Evolutionary conservation across 345 rosid species (phyloP), one percentile per base, ranked within the genome.

Genomic region (Eucalyptus guilfoylei): DNA sequence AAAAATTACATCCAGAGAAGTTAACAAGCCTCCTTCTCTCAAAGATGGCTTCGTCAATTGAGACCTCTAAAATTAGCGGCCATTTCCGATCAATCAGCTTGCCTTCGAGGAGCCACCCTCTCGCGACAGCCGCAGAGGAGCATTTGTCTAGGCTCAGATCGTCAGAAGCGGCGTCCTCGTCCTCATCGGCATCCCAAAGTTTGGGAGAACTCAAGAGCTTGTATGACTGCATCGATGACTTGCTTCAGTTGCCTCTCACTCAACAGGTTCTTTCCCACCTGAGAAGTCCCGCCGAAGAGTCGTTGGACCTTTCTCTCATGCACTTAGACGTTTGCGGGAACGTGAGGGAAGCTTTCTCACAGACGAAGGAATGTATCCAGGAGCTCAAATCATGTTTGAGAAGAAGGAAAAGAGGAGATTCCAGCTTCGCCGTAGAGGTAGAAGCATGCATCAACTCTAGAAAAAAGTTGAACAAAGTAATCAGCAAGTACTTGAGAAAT

Each of bases 251-350:
- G 81, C 89, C 88, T 86, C 88, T 85, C 42, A 58, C 88, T 8
- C 88, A 76, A 45, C 91, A 89, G 60, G 58, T 87, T 76, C 91
- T 92, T 21, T 54, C 87, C 49, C 15, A 72, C 28, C 58, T 8
- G 15, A 34, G 32, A 14, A 52, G 88, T 44, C 40, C 50, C 44
- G 45, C 91, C 1, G 93, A 94, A 69, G 91, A 92, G 52, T 87
- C 89, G 86, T 91, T 93, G 34, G 94, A 93, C 23, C 94, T 94
- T n/a, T 93, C 92, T 54, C 90, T 94, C 6, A 87, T 85, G 87
- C 19, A 89, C 69, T 81, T 93, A 48, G 94, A 94, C 88, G 85
- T 93, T 11, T 93, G 94, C 14, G 86, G 92, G 62, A 91, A 76
- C 10, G 55, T 91, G 14, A 89, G 91, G 89, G 93, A 94, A 88